Evolutionary conservation across 768 basidiomycete genomes (phyloP), one percentile per base, ranked within the genome.

Genomic region (Russula griseocarnosa): DNA sequence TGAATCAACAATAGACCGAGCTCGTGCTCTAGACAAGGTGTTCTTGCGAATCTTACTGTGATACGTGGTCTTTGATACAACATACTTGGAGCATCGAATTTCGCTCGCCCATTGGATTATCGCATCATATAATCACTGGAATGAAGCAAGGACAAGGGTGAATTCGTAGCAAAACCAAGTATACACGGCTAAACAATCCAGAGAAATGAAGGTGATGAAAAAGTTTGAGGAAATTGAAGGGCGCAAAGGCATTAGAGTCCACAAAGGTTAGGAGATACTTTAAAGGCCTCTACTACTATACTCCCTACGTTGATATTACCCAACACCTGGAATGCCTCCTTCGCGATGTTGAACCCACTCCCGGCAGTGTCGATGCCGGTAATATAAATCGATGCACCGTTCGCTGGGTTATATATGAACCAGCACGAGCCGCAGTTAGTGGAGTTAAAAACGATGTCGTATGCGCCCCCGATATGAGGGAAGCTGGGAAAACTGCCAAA

Each of bases 361-460:
- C 64, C 65, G 8, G 82, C 76, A 49, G 78, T 74, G 69, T 87
- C 84, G 26, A 88, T 75, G 1, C 80, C 85, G 2, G 81, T 72
- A 14, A 86, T 70, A 47, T 76, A 78, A 71, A 86, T 76, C 57
- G 70, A 79, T 60, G 62, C 78, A 28, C 67, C 67, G 1, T 59
- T 67, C 5, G 76, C 76, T 6, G 76, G 75, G 73, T 79, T 86
- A 7, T 80, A 79, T 66, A 87, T 70, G 62, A 77, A 58, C 84
- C 84, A 88, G 73, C 86, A 87, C 26, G 79, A 78, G 3, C 84
- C 84, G 67, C 86, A 88, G 52, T 76, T 74, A 1, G 71, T 61
- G 0, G 83, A 86, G 70, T 82, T 77, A 73, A 74, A 86, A 7
- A 71, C 72, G 61, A 87, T 75, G 44, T 78, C 82, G 20, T 76